Evolutionary conservation across 768 basidiomycete genomes (phyloP), one percentile per base, ranked within the genome.

Genomic region (Suillus plorans): DNA sequence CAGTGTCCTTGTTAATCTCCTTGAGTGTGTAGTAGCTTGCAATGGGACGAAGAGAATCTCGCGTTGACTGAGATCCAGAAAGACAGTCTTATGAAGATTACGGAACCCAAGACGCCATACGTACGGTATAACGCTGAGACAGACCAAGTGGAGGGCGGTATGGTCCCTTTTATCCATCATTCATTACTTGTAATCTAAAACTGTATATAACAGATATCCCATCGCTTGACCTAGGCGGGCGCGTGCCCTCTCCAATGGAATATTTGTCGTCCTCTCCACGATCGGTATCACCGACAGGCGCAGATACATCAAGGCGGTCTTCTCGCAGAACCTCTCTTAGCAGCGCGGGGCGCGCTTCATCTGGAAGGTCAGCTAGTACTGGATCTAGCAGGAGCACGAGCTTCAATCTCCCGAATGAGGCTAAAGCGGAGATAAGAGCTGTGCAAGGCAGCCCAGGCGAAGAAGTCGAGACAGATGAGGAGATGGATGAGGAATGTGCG

Each of bases 31-130:
- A 83, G 84, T 69, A 95, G 89, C 70, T 73, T 97, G 71, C 92
- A 93, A 73, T 98, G 95, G 95, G 96, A 98, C 73, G 95, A 98
- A 72, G 92, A 88, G 74, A 98, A 97, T 73, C 83, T 98, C 42
- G 92, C 93, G 31, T 77, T 92, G 71, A 97, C 95, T 1, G 95
- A 98, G 78, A 89, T 94, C 69, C 88, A 91, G 82, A 97, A 97
- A 77, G 95, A 97, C 72, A 95, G 93, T 68, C 80, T 95, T 73
- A 98, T 97, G 95, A 98, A 97, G 86, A 98, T 98, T 72, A 95
- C 93, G 3, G 95, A 98, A 72, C 95, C 95, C 61, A 98, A 98
- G 85, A 98, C 95, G 12, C 95, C 95, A 2, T 98, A 92, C 77
- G 95, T 98, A 62, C 83, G 94, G 69, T 96, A 95, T 77, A 91